Conservation (phyloP, 352 stramenopile genomes). For the Globisporangium ultimum region DNA sequence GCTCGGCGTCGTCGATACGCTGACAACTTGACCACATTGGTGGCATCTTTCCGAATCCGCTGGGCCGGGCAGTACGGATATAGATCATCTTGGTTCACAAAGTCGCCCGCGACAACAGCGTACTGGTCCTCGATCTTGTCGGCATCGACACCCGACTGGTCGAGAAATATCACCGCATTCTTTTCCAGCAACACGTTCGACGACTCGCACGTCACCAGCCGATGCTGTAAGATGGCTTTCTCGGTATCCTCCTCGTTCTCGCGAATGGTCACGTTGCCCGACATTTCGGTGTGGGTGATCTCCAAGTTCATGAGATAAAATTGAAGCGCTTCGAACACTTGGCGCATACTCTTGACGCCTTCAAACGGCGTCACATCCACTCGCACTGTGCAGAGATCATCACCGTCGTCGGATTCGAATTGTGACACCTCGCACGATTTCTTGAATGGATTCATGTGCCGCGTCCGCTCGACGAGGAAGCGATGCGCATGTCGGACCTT, state of each 20-base stretch:
- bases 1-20: neutral
- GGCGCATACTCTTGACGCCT: constrained; percentile 25
- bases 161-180: constrained; percentile 10
- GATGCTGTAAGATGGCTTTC: constrained; percentile 5
- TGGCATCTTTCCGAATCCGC: constrained; percentile 24
- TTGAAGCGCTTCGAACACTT: constrained; percentile 35
- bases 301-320: constrained; percentile 23
- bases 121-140: constrained; percentile 1
- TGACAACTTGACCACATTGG: constrained; percentile 6
- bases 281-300: constrained; percentile 32
- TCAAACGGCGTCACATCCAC: constrained; percentile 43
- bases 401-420: constrained; percentile 35
- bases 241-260: constrained; percentile 25
- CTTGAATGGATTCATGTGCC: constrained; percentile 19
- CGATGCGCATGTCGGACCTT: constrained; percentile 28
- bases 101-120: constrained; percentile 7
- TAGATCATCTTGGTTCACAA: constrained; percentile 13
- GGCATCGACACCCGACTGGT: constrained; percentile 6
- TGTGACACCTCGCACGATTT: constrained; percentile 36
- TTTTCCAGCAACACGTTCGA: constrained; percentile 1
- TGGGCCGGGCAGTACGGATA: constrained; percentile 10
- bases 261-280: constrained; percentile 38
- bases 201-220: constrained; percentile 1
- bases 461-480: constrained; percentile 31
- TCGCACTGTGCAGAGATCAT: constrained; percentile 43